phyloP scores from a whole-genome alignment of 2,329 filamentous ascomycete species.

The Penicillium sp. region DNA sequence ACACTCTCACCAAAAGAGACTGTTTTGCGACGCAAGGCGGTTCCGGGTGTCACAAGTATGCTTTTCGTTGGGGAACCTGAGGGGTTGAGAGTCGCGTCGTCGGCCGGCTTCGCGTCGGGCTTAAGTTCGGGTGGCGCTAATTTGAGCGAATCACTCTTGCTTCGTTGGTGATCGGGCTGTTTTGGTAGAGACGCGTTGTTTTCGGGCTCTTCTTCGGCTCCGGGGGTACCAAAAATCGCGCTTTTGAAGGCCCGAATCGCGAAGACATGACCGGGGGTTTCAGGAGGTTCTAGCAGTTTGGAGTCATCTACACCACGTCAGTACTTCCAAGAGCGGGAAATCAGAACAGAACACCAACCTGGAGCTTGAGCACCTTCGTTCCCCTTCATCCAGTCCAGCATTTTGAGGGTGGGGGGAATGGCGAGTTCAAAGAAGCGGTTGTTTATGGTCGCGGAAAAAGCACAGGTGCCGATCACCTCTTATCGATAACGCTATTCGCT shows the following conservation, averaged over 20 bases:
- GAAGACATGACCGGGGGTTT: constrained; percentile 68
- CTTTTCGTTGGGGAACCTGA: constrained; percentile 59
- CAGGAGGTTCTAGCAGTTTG: constrained; percentile 60
- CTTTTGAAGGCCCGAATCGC: constrained; percentile 68
- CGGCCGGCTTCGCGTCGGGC: constrained; percentile 23
- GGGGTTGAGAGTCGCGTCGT: constrained; percentile 31
- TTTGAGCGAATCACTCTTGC: constrained; percentile 24
- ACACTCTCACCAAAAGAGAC: constrained; percentile 63
- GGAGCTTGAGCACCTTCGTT: constrained; percentile 17
- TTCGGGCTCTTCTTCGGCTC: constrained; percentile 48
- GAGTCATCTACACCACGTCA: constrained; percentile 40
- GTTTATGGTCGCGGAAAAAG: constrained; percentile 32
- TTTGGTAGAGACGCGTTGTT: constrained; percentile 20
- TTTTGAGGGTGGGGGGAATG: constrained; percentile 6
- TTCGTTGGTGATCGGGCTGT: constrained; percentile 20
- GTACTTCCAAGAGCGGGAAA: not conserved
- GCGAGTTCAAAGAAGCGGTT: constrained; percentile 17
- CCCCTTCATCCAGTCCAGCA: constrained; percentile 30
- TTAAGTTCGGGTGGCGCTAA: constrained; percentile 21
- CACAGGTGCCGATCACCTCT: constrained; percentile 12
- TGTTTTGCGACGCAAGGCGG: constrained; percentile 58
- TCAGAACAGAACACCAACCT: constrained; percentile 12
- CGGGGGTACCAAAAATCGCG: constrained; percentile 65
- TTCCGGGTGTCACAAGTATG: constrained; percentile 66
- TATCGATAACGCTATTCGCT: constrained; percentile 8